Evolutionary conservation across 2,329 filamentous ascomycete species (phyloP), one percentile per base, ranked within the genome.

Genomic region (Chaetomiaceae sp.): DNA sequence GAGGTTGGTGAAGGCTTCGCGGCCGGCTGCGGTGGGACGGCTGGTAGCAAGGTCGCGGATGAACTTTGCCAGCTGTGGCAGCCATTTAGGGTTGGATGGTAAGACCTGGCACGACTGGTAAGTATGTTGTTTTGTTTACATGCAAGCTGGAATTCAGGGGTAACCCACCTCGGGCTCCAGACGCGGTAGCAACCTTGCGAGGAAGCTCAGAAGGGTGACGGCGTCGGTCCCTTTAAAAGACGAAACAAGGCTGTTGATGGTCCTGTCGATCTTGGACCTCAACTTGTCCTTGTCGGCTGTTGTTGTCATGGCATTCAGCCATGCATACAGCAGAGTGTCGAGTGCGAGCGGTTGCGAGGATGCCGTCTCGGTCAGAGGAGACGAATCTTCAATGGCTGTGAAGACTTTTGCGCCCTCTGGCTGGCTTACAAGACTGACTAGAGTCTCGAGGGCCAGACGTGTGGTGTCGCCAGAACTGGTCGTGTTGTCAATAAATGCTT

Each of bases 211-310:
- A 3, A 85, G 68, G 0, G 78, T 83, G 4, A 81, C 77, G 4
- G 73, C 79, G 60, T 85, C 80, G 9, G 81, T 84, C 10, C 74
- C 75, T 33, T 71, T 75, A 60, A 83, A 85, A 0, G 74, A 73
- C 7, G 74, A 68, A 6, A 77, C 69, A 3, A 85, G 69, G 8
- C 63, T 65, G 31, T 71, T 69, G 4, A 85, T 67, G 3, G 70
- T 70, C 12, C 60, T 53, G 55, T 79, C 70, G 37, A 85, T 70
- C 54, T 72, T 74, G 10, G 47, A 41, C 31, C 61, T 57, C 31
- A 75, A 52, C 20, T 54, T 33, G n/a, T 52, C 33, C 47, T 59
- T 62, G 55, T 72, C 66, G 48, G 65, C 55, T 2, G 61, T 25
- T 5, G 43, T 42, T 14, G 67, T 55, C 65, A 72, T 67, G 42